Evolutionary conservation across 228 moss, liverwort and hornwort species (phyloP).

Genomic region (Sphagnum magellanicum): DNA sequence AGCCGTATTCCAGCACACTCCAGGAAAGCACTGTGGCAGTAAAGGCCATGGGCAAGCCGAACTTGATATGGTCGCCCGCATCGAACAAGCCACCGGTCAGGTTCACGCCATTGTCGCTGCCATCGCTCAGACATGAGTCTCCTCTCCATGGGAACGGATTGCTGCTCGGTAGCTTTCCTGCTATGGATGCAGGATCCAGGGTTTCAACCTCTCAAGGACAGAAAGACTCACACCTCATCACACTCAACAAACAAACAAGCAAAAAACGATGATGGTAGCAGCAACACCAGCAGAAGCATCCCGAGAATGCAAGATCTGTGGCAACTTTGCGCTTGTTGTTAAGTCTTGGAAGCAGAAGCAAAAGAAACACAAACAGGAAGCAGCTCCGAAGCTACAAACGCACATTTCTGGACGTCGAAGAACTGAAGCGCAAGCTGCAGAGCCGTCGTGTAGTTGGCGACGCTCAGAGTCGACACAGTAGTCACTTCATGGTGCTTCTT

Average conservation of each 20-base stretch:
- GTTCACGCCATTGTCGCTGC: conserved; percentile 54
- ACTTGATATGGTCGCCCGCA: conserved; percentile 87
- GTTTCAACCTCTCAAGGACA: too few species aligned
- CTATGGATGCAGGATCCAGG: conserved; percentile 19
- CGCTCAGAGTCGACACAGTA: too few species aligned
- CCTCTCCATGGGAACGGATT: conserved; percentile 61
- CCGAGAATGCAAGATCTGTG: too few species aligned
- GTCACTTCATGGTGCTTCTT: too few species aligned
- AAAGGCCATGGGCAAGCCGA: conserved; percentile 83
- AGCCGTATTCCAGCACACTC: conserved; percentile 72
- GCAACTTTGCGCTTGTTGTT: too few species aligned
- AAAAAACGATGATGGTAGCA: too few species aligned
- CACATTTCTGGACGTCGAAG: conserved; percentile 79
- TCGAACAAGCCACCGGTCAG: conserved; percentile 79
- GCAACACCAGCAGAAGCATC: too few species aligned
- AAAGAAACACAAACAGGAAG: too few species aligned
- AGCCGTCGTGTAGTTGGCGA: conserved; percentile 65
- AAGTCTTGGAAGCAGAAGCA: too few species aligned
- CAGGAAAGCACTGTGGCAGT: conserved; percentile 86
- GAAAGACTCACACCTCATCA: too few species aligned
- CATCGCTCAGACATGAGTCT: conserved; percentile 57
- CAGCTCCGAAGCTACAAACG: conserved; percentile 1
- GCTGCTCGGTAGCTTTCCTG: conserved; percentile 70
- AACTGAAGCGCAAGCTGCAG: conserved; percentile 52
- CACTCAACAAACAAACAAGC: too few species aligned